These are phyloP conservation scores for Aspergillus ustus DNA, from an alignment of 2,329 filamentous ascomycete species.

Conservation along the genomic window DNA sequence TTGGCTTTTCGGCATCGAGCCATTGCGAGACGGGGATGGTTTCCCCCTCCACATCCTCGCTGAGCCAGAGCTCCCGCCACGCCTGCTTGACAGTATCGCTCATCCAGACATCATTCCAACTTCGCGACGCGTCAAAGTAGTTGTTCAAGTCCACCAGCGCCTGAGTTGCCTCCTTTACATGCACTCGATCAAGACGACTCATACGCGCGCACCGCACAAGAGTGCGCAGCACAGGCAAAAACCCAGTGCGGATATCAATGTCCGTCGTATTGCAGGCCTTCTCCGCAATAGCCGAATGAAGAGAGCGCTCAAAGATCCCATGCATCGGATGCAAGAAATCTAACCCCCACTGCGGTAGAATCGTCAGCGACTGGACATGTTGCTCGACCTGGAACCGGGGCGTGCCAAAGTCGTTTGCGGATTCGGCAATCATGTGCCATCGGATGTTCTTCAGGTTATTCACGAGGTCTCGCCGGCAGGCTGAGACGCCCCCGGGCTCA, in stretches of 20 bases:
- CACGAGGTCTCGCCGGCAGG: slow-evolving; percentile 59
- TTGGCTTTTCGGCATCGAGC: slow-evolving; percentile 44
- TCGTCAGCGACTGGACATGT: slow-evolving; percentile 58
- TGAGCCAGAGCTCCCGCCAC: slow-evolving; percentile 54
- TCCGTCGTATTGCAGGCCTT: slow-evolving; percentile 44
- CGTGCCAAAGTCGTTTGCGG: slow-evolving; percentile 60
- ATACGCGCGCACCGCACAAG: slow-evolving; percentile 56
- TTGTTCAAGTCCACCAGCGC: slow-evolving; percentile 54
- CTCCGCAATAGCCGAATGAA: slow-evolving; percentile 54
- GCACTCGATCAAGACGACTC: slow-evolving; percentile 43
- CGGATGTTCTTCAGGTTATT: slow-evolving; percentile 57
- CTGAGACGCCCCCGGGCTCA: slow-evolving; percentile 59
- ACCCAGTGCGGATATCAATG: slow-evolving; percentile 54
- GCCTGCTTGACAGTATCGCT: slow-evolving; percentile 48
- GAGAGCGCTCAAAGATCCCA: slow-evolving; percentile 56
- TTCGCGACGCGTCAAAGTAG: slow-evolving; percentile 53
- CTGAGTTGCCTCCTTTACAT: slow-evolving; percentile 52
- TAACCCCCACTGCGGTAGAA: slow-evolving; percentile 59
- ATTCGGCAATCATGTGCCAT: slow-evolving; percentile 59
- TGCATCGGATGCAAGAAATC: slow-evolving; percentile 58
- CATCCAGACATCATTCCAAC: slow-evolving; percentile 54
- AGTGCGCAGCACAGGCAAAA: slow-evolving; percentile 55
- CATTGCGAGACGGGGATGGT: slow-evolving; percentile 35
- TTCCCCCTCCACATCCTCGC: slow-evolving; percentile 45
- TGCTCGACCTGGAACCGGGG: slow-evolving; percentile 59